A percentile compares a stretch with the other conserved stretches of the same genome.
These are phyloP conservation scores for Trypanosoma vivax DNA, from an alignment of 208 protist genomes.

Conservation along the genomic window DNA sequence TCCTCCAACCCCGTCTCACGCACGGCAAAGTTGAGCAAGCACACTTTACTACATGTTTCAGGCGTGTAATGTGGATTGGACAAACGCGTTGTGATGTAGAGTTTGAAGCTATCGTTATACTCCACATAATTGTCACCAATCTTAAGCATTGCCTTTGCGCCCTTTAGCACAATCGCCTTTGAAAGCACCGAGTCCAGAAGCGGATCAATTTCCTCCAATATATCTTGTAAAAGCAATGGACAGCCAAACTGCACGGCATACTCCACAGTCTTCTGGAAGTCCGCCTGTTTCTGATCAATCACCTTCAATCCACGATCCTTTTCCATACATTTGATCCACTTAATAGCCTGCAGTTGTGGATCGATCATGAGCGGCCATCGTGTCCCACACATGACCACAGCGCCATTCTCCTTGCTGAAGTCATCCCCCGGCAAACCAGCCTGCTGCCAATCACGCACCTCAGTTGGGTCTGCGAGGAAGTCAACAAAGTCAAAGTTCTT, in stretches of 20 bases:
- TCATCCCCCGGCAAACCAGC: constrained; percentile 94
- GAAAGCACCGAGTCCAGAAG: constrained; percentile 94
- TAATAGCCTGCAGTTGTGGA: constrained; percentile 98
- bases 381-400: constrained; percentile 92
- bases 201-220: constrained; percentile 97
- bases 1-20: constrained; percentile 97
- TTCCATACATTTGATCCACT: constrained; percentile 98
- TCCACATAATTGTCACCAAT: constrained; percentile 97
- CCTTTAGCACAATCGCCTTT: constrained; percentile 91
- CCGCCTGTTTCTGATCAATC: constrained; percentile 91
- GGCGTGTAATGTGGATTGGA: constrained; percentile 97
- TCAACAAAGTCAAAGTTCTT: constrained; percentile 88
- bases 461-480: constrained; percentile 94
- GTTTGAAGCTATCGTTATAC: constrained; percentile 95
- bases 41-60: constrained; percentile 96
- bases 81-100: constrained; percentile 98
- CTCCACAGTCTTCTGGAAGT: constrained; percentile 95
- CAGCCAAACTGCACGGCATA: constrained; percentile 95
- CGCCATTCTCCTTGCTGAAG: constrained; percentile 96
- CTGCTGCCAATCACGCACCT: constrained; percentile 96
- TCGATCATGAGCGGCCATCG: constrained; percentile 99
- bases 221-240: constrained; percentile 95
- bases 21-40: constrained; percentile 98
- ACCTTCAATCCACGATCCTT: constrained; percentile 91
- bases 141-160: constrained; percentile 88